Percentiles rank a stretch among this genome's conserved stretches.
These are phyloP conservation scores for Cercospora zeina DNA, from an alignment of 2,329 filamentous ascomycete genomes.

Conservation along the genomic window DNA sequence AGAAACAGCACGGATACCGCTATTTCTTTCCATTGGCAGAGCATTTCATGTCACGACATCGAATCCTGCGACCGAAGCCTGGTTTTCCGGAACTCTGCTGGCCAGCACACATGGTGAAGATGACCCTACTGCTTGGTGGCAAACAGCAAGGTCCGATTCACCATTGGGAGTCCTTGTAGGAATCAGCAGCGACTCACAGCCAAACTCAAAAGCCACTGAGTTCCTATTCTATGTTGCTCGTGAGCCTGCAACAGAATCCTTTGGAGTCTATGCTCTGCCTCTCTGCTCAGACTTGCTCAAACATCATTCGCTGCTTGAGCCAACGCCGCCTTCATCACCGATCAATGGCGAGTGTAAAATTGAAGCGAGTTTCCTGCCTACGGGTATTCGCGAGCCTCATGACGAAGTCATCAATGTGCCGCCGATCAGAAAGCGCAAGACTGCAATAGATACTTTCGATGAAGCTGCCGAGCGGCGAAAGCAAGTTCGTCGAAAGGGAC, in stretches of 20 bases:
- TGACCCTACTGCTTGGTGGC: constrained; percentile 26
- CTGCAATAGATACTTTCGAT: constrained; percentile 49
- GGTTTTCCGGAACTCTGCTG: constrained; percentile 28
- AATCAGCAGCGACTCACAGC: constrained; percentile 6
- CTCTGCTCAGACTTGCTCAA: constrained; percentile 48
- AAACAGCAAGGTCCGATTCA: constrained; percentile 25
- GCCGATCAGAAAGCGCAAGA: constrained; percentile 45
- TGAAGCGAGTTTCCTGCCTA: constrained; percentile 33
- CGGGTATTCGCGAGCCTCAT: not conserved
- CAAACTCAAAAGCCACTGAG: constrained; percentile 32
- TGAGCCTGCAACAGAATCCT: constrained; percentile 16
- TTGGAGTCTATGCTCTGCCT: constrained; percentile 44
- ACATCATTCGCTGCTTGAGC: constrained; percentile 12
- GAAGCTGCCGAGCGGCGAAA: constrained; percentile 48
- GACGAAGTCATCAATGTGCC: constrained; percentile 32
- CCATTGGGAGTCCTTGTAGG: constrained; percentile 27
- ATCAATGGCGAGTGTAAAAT: constrained; percentile 12
- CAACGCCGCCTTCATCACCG: constrained; percentile 36
- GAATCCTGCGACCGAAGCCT: constrained; percentile 24
- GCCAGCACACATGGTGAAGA: constrained; percentile 6
- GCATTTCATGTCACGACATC: constrained; percentile 17
- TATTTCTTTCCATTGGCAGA: constrained; percentile 21
- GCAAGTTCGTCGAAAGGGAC: constrained; percentile 47
- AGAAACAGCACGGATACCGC: constrained; percentile 25
- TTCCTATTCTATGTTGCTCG: constrained; percentile 50